Conservation (phyloP, 2,329 filamentous ascomycete species). For the Fonsecaea pedrosoi region DNA sequence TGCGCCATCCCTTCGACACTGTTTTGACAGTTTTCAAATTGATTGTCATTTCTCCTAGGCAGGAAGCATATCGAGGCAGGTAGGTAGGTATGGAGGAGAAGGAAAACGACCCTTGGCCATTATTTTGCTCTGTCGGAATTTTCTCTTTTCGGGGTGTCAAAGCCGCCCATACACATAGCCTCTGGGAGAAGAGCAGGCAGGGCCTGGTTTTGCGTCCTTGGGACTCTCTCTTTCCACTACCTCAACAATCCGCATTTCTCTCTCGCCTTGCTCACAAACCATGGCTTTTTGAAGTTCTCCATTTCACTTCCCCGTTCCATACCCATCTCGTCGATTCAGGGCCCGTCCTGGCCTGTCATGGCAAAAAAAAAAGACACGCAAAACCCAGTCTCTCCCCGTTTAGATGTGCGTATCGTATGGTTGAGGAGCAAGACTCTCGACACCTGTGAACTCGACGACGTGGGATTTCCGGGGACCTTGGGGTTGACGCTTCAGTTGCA, state of each 20-base stretch:
- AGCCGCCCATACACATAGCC: background rate
- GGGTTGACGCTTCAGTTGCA: conserved; percentile 93
- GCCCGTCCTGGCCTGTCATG: background rate
- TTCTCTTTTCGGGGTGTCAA: background rate
- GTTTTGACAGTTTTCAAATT: background rate
- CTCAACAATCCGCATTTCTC: background rate
- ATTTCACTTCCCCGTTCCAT: background rate
- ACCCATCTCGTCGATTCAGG: background rate
- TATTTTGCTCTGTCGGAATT: background rate
- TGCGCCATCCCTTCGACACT: background rate
- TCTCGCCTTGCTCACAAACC: background rate
- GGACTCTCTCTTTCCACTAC: background rate
- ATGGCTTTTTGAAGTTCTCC: background rate
- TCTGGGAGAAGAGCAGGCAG: background rate
- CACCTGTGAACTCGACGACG: conserved; percentile 74
- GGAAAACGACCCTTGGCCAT: background rate
- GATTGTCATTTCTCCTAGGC: background rate
- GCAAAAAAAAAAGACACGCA: background rate
- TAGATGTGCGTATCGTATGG: conserved; percentile 99
- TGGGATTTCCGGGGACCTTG: conserved; percentile 77
- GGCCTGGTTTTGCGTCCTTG: background rate
- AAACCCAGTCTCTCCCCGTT: conserved; percentile 45
- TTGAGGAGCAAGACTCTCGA: conserved; percentile 89
- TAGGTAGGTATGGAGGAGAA: background rate
- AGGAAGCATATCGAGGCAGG: background rate